Base-by-base conservation (phyloP, 2,329 filamentous ascomycete species). In the Trichoderma semiorbis region DNA sequence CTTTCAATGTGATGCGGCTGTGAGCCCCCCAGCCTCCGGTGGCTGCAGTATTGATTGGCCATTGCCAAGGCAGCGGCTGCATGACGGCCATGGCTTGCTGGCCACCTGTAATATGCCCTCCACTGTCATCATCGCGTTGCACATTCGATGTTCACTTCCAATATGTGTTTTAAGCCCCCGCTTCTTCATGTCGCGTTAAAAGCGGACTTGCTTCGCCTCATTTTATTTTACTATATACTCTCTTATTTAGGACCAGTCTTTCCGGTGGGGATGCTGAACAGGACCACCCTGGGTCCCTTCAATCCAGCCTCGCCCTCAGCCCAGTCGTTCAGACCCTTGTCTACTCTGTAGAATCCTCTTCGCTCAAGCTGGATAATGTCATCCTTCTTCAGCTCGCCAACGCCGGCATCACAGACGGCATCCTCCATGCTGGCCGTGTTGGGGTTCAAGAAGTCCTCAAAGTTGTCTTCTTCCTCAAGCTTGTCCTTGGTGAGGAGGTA, bases 311-410 rank as follows among this genome's bases (percentile, higher is more conserved):
- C 84, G 50, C 84, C 86, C 50, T 85, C 83, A 71, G 84, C 82
- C 80, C 84, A 85, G 77, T 87, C 81, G 50, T 77, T 79, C 32
- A 88, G 81, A 11, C 85, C 85, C 83, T 89, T 89, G 83, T 98
- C 95, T 30, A 97, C 91, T 67, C 95, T 88, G 85, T 93, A 98
- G 83, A 93, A 98, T 1, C 95, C 95, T 82, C 95, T 94, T 73
- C 95, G 88, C 86, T 98, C 95, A 60, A 98, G 92, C 85, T 98
- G 96, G 76, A 98, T 94, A 74, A 98, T 95, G 77, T 97, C 94
- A 78, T 94, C 93, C 80, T 90, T 91, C 86, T 94, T 94, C 60
- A 98, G 85, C 74, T 89, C 86, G 0, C 88, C 87, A 1, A 97
- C 91, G 77, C 95, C 97, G 78, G 89, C 91, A 78, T 98, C 95